These are phyloP conservation scores for Oryza meridionalis DNA, from an alignment of 176 grass and related monocot genomes.

Conservation along the genomic window DNA sequence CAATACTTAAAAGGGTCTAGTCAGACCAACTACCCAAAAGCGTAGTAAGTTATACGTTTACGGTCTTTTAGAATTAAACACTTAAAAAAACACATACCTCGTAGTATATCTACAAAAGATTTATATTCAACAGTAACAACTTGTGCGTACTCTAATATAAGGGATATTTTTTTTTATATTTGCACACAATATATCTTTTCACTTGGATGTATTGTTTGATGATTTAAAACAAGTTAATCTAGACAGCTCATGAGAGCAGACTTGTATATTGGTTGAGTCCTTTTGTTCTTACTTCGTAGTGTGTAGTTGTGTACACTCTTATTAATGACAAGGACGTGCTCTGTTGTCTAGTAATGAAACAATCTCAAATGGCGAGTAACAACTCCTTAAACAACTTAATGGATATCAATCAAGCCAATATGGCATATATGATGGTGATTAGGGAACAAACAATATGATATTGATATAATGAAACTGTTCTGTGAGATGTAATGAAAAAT, in stretches of 20 bases:
- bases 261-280: not conserved
- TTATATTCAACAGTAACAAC: no score
- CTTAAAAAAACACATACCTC: no score
- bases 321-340: not conserved
- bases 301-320: not conserved
- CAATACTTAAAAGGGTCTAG: no score
- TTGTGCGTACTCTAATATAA: no score
- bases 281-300: not conserved
- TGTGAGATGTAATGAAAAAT: no score
- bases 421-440: constrained; percentile 21
- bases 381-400: constrained; percentile 34
- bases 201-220: not conserved
- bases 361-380: constrained; percentile 6
- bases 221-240: not conserved
- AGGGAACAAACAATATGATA: constrained; percentile 6
- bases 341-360: not conserved
- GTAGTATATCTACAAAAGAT: no score
- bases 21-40: no score
- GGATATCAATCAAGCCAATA: not conserved
- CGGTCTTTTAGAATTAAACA: no score
- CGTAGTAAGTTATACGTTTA: no score
- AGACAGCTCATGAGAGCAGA: not conserved
- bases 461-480: no score
- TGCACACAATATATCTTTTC: not conserved
- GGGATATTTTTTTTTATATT: no score